Percentiles rank a stretch among this genome's conserved stretches.
phyloP scores from a whole-genome alignment of 768 basidiomycete species.

The Hirschioporus abietinus region DNA sequence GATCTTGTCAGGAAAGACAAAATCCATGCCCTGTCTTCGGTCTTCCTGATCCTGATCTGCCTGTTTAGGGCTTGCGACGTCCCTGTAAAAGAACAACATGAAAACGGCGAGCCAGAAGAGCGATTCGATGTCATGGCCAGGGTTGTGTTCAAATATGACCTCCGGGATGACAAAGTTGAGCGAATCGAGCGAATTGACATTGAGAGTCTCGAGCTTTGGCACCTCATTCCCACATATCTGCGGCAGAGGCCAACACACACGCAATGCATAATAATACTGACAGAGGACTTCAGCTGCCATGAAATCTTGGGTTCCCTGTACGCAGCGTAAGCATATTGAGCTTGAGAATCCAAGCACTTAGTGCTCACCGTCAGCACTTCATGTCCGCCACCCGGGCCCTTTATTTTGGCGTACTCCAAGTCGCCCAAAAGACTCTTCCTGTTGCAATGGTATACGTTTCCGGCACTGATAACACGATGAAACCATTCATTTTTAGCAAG shows the following conservation, averaged over 20 bases:
- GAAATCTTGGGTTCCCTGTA: slow-evolving; percentile 1
- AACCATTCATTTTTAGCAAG: not conserved
- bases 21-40: not conserved
- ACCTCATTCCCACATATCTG: too few relatives aligned
- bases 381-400: not conserved
- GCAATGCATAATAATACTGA: not conserved
- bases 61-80: not conserved
- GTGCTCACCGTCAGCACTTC: not conserved
- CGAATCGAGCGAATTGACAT: too few relatives aligned
- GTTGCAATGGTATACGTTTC: not conserved
- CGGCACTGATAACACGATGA: not conserved
- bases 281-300: not conserved
- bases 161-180: too few relatives aligned
- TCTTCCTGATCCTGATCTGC: not conserved
- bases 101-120: not conserved
- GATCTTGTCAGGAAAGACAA: not conserved
- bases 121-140: not conserved
- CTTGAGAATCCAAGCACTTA: not conserved
- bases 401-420: not conserved
- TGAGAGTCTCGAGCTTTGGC: too few relatives aligned
- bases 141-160: not conserved
- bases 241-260: too few relatives aligned
- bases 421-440: not conserved
- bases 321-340: not conserved
- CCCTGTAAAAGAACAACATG: not conserved